Evolutionary conservation across 2,329 filamentous ascomycete species (phyloP).

Genomic region (Nigrospora osmanthi): DNA sequence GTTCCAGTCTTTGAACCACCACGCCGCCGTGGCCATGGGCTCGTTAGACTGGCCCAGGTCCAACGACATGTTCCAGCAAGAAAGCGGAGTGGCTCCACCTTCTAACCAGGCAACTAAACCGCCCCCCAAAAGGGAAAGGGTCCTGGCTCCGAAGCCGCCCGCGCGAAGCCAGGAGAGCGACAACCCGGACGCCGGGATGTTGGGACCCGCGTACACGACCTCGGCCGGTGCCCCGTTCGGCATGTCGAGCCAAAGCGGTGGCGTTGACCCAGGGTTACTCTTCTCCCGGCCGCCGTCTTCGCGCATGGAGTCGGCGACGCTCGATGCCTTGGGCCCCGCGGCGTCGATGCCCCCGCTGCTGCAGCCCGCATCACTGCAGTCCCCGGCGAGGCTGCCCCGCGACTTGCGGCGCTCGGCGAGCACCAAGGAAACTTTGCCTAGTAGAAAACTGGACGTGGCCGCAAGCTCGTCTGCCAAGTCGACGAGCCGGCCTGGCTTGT

Average conservation of each 20-base stretch:
- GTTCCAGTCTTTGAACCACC: conserved; percentile 34
- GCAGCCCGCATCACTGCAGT: conserved; percentile 15
- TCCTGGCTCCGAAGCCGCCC: conserved; percentile 42
- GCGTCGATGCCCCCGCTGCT: conserved; percentile 17
- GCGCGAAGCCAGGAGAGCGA: conserved; percentile 30
- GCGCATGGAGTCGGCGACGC: conserved; percentile 30
- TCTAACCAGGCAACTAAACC: conserved; percentile 28
- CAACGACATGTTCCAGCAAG: conserved; percentile 44
- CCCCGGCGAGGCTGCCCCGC: conserved; percentile 18
- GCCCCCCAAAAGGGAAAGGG: conserved; percentile 32
- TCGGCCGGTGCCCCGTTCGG: conserved; percentile 44
- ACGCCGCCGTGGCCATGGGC: conserved; percentile 34
- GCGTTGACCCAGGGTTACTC: conserved; percentile 53
- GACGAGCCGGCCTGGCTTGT: conserved; percentile 37
- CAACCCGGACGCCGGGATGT: conserved; percentile 26
- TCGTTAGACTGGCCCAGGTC: conserved; percentile 51
- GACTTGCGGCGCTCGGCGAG: conserved; percentile 35
- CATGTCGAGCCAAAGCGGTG: conserved; percentile 34
- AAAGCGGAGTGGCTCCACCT: conserved; percentile 26
- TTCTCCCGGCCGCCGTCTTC: conserved; percentile 45
- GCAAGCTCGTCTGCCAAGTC: conserved; percentile 46
- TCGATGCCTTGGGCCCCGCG: conserved; percentile 20
- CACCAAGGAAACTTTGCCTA: conserved; percentile 32
- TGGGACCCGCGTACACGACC: conserved; percentile 32
- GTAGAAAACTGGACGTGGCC: conserved; percentile 31